phyloP scores from a whole-genome alignment of 441 rosid genomes.

The Raphanus hybrid region DNA sequence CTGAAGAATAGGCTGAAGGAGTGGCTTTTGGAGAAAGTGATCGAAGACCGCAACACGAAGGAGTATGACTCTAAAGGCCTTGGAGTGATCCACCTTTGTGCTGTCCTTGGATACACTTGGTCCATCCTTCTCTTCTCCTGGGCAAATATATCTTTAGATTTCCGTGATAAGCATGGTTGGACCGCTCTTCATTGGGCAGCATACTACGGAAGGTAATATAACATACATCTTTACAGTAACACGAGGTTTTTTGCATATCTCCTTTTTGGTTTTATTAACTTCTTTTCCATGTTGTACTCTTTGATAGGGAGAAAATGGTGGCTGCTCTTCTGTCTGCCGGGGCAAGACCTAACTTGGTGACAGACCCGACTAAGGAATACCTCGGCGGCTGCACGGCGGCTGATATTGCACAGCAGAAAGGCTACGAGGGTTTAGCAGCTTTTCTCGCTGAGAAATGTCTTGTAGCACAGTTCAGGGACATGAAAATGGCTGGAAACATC shows the following conservation, averaged over 20 bases:
- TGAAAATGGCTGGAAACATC: slow-evolving; percentile 90
- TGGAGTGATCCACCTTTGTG: slow-evolving; percentile 94
- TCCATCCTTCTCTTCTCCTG: slow-evolving; percentile 72
- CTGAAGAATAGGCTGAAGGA: slow-evolving; percentile 80
- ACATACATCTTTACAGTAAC: too few relatives aligned
- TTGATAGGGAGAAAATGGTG: slow-evolving; percentile 94
- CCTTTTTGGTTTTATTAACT: slow-evolving; percentile 1
- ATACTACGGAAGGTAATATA: slow-evolving; percentile 65
- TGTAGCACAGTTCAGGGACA: slow-evolving; percentile 78
- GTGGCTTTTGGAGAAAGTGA: slow-evolving; percentile 90
- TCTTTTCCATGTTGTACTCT: slow-evolving; percentile 17
- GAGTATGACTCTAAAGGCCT: slow-evolving; percentile 82
- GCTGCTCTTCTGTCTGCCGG: slow-evolving; percentile 90
- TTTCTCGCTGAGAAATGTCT: slow-evolving; percentile 89
- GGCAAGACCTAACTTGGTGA: slow-evolving; percentile 88
- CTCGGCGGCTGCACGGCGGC: slow-evolving; percentile 86
- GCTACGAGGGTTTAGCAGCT: slow-evolving; percentile 88
- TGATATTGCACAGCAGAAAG: slow-evolving; percentile 82
- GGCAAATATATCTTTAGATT: slow-evolving; percentile 82
- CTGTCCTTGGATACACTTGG: slow-evolving; percentile 94
- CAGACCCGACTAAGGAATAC: slow-evolving; percentile 80
- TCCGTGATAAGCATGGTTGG: slow-evolving; percentile 95
- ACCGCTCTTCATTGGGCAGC: slow-evolving; percentile 99
- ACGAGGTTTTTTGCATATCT: slow-evolving; percentile 4
- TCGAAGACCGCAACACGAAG: slow-evolving; percentile 64